Conservation (phyloP, 2,329 filamentous ascomycete species). For the Colletotrichum sp. region DNA sequence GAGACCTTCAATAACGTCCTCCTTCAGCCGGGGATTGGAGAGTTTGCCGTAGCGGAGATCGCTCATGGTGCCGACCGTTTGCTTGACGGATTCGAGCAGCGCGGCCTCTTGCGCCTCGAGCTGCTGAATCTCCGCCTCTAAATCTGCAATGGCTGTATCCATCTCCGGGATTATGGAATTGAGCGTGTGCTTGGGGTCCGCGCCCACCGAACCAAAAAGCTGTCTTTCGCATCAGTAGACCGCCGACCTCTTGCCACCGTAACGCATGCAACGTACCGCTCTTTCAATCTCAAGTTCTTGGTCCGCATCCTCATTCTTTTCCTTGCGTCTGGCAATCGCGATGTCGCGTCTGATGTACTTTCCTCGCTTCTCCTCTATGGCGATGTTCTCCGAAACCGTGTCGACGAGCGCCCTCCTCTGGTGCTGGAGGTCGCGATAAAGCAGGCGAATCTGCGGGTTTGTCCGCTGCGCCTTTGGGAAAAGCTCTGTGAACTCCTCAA, state of each 20-base stretch:
- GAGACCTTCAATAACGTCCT: constrained; percentile 73
- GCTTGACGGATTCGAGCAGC: constrained; percentile 65
- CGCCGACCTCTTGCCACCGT: not conserved
- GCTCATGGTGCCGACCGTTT: constrained; percentile 75
- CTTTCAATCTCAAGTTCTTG: constrained; percentile 69
- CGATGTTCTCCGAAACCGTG: constrained; percentile 68
- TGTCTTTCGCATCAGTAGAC: constrained; percentile 33
- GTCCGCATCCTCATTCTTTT: constrained; percentile 61
- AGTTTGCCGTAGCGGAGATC: constrained; percentile 84
- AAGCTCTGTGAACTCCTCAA: constrained; percentile 76
- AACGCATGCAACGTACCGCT: constrained; percentile 44
- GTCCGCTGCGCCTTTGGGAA: constrained; percentile 73
- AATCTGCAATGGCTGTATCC: constrained; percentile 65
- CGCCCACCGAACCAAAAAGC: constrained; percentile 62
- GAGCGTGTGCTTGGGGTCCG: constrained; percentile 62
- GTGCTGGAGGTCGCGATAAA: constrained; percentile 82
- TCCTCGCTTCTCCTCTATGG: constrained; percentile 66
- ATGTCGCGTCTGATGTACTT: constrained; percentile 63
- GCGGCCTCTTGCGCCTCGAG: constrained; percentile 69
- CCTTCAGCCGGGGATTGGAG: constrained; percentile 64
- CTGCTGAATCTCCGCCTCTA: constrained; percentile 71
- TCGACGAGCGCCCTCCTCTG: constrained; percentile 75
- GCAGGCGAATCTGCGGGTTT: constrained; percentile 69
- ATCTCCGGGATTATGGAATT: constrained; percentile 72
- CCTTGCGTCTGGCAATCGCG: constrained; percentile 54